Conservation (phyloP, 495 filamentous ascomycete species). For the Trichocladium uniseriatum region DNA sequence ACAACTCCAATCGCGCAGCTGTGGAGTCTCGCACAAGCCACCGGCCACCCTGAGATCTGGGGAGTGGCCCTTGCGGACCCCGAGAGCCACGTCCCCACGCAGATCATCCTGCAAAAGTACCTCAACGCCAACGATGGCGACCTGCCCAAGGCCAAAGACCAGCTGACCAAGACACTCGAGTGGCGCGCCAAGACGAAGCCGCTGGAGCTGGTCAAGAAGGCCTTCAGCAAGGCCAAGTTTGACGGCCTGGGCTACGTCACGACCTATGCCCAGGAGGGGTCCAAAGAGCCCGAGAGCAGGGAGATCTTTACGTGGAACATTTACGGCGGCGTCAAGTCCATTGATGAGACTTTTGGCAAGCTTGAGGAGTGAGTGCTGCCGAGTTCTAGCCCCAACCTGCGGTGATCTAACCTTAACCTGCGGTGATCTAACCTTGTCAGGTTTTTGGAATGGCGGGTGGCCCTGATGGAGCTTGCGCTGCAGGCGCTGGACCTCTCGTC, state of each 20-base stretch:
- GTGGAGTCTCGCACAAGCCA: conserved; percentile 27
- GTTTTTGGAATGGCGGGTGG: conserved; percentile 78
- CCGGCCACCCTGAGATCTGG: conserved; percentile 62
- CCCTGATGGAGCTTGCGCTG: conserved; percentile 75
- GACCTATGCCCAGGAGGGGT: conserved; percentile 27
- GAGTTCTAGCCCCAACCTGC: no score
- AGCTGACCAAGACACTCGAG: conserved; percentile 66
- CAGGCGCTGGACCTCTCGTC: conserved; percentile 55
- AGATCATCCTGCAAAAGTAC: conserved; percentile 81
- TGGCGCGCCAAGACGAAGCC: conserved; percentile 62
- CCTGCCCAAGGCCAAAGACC: conserved; percentile 57
- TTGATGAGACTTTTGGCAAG: conserved; percentile 63
- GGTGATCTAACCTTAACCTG: no score
- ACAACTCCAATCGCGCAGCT: conserved; percentile 23
- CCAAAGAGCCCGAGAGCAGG: conserved; percentile 30
- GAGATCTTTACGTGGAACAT: conserved; percentile 75
- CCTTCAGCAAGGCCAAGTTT: conserved; percentile 46
- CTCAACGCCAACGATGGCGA: conserved; percentile 78
- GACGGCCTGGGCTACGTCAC: conserved; percentile 48
- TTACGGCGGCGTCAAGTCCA: conserved; percentile 68
- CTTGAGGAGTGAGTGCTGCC: conserved; percentile 55
- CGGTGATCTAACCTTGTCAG: conserved; percentile 26
- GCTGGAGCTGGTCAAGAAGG: conserved; percentile 37
- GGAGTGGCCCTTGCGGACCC: conserved; percentile 54
- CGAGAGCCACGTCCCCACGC: conserved; percentile 54